Base-by-base conservation (phyloP, 306 rosid species). In the Lithocarpus polystachyus region DNA sequence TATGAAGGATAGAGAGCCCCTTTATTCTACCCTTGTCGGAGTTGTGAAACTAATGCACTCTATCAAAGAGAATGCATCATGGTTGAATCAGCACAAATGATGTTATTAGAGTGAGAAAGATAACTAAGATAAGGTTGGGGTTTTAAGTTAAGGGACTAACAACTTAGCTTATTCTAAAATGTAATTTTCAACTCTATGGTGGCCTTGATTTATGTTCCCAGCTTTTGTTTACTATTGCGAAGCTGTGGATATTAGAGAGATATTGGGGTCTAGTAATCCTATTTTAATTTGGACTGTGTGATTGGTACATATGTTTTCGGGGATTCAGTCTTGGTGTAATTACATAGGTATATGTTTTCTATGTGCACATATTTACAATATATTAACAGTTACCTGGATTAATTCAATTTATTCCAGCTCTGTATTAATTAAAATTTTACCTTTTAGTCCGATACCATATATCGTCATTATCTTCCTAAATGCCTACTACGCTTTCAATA, bases 61-160 rank as follows among this genome's bases (percentile, higher is more conserved):
- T n/a, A 26, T 23, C 35, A 57, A 57, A 68, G 29, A 68, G 20
- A 71, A 57, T 55, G 78, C 77, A 70, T 43, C 33, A 14, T 40
- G n/a, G 35, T 48, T 53, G 40, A 33, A 35, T 17, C 37, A 23
- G 57, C 15, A n/a, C 10, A 35, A 60, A 75, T 17, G 75, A 26
- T 43, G 48, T 65, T 64, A 22, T 69, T 79, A 73, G 48, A 83
- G 62, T 48, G 60, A 64, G 22, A 74, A 73, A 76, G 62, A 61
- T 40, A 55, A 33, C 53, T 2, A 54, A 48, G 75, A 71, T 48
- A 15, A 64, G n/a, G 24, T 24, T 55, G 67, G 72, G 26, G 33
- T 23, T 70, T 73, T 77, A 29, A 55, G 1, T 61, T 19, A 76
- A 68, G 51, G 68, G 67, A 69, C 57, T 28, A 51, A 29, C 76